These are phyloP conservation scores for Fusarium fracticaudum DNA, from an alignment of 2,329 filamentous ascomycete genomes.

Conservation along the genomic window DNA sequence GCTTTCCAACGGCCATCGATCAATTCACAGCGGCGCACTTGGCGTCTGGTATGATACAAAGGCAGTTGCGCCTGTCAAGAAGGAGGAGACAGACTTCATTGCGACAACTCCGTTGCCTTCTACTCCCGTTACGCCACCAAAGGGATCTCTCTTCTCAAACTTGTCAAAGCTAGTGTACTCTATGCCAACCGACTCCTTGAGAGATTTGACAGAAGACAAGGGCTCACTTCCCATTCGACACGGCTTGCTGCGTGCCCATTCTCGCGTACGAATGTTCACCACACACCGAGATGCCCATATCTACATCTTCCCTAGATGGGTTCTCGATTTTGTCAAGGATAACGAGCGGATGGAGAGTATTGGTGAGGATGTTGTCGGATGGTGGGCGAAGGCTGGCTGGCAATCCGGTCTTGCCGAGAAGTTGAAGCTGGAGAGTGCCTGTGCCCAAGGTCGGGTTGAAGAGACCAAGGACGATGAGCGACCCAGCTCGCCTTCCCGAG, in stretches of 20 bases:
- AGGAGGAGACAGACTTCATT: constrained; percentile 93
- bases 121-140: constrained; percentile 55
- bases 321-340: constrained; percentile 81
- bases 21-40: constrained; percentile 76
- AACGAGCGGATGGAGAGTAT: constrained; percentile 89
- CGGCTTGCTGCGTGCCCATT: constrained; percentile 77
- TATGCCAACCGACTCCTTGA: constrained; percentile 88
- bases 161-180: constrained; percentile 85
- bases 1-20: constrained; percentile 51
- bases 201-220: constrained; percentile 81
- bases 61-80: constrained; percentile 78
- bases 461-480: constrained; percentile 50
- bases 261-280: constrained; percentile 81
- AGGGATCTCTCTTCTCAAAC: constrained; percentile 71
- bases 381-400: constrained; percentile 96
- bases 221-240: constrained; percentile 80
- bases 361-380: constrained; percentile 89
- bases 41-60: constrained; percentile 94
- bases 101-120: constrained; percentile 75
- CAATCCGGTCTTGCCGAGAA: constrained; percentile 83
- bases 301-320: constrained; percentile 93
- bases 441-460: constrained; percentile 52
- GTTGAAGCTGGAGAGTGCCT: constrained; percentile 74
- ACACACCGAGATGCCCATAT: constrained; percentile 92
- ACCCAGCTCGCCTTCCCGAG: constrained; percentile 44